These are phyloP conservation scores for Rutidosis leptorrhynchoides DNA, from an alignment of 129 eudicot genomes.

Conservation along the genomic window DNA sequence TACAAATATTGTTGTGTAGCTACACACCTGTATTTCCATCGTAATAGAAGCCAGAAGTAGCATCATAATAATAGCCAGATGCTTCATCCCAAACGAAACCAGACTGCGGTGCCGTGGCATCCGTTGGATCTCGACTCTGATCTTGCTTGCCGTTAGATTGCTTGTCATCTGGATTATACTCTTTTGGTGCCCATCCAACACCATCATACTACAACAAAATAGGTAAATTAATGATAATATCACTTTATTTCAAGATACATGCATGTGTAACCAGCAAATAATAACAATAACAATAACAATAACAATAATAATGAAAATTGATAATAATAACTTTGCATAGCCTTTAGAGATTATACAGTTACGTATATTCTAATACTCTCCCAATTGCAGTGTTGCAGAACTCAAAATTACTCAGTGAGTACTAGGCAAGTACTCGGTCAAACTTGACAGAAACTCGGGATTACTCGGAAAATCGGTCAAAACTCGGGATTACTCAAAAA, in stretches of 20 bases:
- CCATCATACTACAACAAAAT: constrained; percentile 69
- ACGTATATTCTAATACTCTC: background rate
- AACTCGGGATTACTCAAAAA: too few species aligned
- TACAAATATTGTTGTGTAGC: background rate
- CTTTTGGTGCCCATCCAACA: constrained; percentile 98
- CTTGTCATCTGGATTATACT: constrained; percentile 89
- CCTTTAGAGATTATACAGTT: background rate
- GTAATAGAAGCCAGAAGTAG: constrained; percentile 92
- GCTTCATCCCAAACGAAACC: constrained; percentile 99
- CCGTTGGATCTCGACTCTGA: constrained; percentile 51
- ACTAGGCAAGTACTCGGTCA: too few species aligned
- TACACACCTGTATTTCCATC: constrained; percentile 85
- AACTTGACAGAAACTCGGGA: too few species aligned
- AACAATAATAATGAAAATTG: background rate
- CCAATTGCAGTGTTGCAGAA: too few species aligned
- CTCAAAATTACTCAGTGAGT: too few species aligned
- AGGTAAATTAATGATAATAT: background rate
- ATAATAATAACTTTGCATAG: background rate
- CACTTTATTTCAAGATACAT: background rate
- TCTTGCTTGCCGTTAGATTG: constrained; percentile 55
- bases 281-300: background rate
- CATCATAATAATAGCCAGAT: constrained; percentile 94
- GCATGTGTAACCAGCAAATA: background rate
- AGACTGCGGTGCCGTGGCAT: constrained; percentile 68
- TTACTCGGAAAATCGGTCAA: too few species aligned